Base-by-base conservation (phyloP, 73 alveolate genomes). In the Paramecium sonneborni region DNA sequence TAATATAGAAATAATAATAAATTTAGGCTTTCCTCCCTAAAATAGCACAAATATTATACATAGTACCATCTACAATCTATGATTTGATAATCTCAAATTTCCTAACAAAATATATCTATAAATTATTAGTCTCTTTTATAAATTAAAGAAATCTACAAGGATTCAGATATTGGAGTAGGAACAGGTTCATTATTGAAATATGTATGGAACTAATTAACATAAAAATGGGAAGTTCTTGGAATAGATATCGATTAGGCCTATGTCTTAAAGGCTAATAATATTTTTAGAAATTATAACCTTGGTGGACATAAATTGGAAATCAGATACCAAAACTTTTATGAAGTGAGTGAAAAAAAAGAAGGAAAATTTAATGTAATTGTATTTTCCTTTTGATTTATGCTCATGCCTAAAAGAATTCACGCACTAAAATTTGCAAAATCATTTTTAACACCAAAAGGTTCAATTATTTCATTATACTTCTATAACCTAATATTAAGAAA, bases 151-250 rank as follows among this genome's bases (percentile, higher is more conserved):
- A 79, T 72, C 94, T 76, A 8, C 57, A 88, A 48, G 70, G 91
- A 9, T 35, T 88, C 24, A 46, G 94, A 88, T 30, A 88, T 88
- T 3, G 94, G 94, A 18, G 87, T 88, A 3, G 94, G 94, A 18
- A 88, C 94, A 62, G 94, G 91, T 8, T 28, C 74, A 10, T 91
- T 91, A 38, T 43, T 88, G 3, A 69, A 88, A 38, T 72, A 88
- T 14, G 70, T 88, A 12, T 76, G 91, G 87, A 39, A 56, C 7
- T 30, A 70, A 43, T 88, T 88, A 56, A 91, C 94, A n/a, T 5
- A 21, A 39, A 70, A 70, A n/a, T 76, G 85, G 8, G 70, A 67
- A 41, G 87, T 88, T 12, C 57, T 88, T 5, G 94, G 94, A 43
- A 91, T 88, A 7, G 94, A 88, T 48, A 88, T 88, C 24, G 94